These are phyloP conservation scores for Phaseolus coccineus DNA, from an alignment of 331 rosid species.

Conservation along the genomic window DNA sequence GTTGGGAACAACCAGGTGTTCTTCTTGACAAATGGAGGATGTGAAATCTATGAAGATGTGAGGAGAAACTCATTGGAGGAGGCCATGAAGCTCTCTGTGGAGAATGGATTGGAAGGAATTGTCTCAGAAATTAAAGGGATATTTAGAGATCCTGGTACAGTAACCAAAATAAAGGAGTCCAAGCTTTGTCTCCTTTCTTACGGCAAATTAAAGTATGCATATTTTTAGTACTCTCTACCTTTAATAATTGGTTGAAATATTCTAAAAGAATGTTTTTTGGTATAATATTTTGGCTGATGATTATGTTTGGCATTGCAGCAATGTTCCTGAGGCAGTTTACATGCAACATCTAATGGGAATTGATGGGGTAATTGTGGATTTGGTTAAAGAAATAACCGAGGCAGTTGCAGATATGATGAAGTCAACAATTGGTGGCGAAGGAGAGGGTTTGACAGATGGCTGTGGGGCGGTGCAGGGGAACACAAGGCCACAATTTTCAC, in stretches of 20 bases:
- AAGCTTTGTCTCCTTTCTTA: conserved; percentile 80
- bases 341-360: conserved; percentile 91
- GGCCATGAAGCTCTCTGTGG: conserved; percentile 77
- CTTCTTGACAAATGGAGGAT: conserved; percentile 94
- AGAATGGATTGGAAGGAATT: conserved; percentile 86
- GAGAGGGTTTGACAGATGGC: conserved; percentile 50
- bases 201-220: conserved; percentile 76
- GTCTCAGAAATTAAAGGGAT: conserved; percentile 84
- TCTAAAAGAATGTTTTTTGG: too few relatives aligned
- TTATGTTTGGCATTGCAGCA: conserved; percentile 53
- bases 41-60: conserved; percentile 66
- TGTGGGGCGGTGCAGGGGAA: conserved; percentile 46
- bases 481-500: conserved; percentile 77
- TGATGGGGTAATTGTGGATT: conserved; percentile 90
- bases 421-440: conserved; percentile 52
- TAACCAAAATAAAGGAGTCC: conserved; percentile 73
- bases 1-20: conserved; percentile 59
- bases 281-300: neutral
- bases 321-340: conserved; percentile 88
- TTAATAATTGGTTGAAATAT: neutral
- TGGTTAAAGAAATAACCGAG: conserved; percentile 79
- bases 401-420: conserved; percentile 64
- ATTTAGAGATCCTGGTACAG: conserved; percentile 75
- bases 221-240: neutral
- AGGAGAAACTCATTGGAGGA: conserved; percentile 92